A percentile compares a stretch with the other conserved stretches of the same genome.
phyloP scores from a whole-genome alignment of 2,329 filamentous ascomycete genomes.

The Fusarium poae region DNA sequence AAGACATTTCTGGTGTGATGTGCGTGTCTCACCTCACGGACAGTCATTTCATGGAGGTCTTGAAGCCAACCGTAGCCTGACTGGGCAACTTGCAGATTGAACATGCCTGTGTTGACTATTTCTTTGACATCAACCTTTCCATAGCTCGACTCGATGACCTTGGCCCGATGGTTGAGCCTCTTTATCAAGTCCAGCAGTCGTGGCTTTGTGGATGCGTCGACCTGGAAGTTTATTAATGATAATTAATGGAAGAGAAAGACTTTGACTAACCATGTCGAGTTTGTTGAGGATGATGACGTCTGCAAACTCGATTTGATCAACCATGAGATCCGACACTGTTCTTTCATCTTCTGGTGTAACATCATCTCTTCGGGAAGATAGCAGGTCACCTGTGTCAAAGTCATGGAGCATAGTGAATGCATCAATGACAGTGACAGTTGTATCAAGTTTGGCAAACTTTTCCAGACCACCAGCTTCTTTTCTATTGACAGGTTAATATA shows the following conservation, averaged over 20 bases:
- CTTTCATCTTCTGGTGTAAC: constrained; percentile 76
- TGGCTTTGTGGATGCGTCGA: constrained; percentile 57
- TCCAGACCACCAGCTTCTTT: constrained; percentile 73
- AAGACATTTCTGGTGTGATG: rapidly evolving
- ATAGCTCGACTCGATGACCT: constrained; percentile 71
- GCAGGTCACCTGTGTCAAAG: constrained; percentile 76
- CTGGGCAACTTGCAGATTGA: constrained; percentile 73
- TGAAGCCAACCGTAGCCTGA: constrained; percentile 77
- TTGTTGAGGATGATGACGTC: constrained; percentile 81
- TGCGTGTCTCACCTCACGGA: constrained; percentile 63
- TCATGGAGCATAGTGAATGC: constrained; percentile 79
- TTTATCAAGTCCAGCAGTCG: constrained; percentile 67
- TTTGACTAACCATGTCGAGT: constrained; percentile 66
- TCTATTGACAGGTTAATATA: constrained; percentile 38
- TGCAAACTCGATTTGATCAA: constrained; percentile 83
- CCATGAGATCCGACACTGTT: constrained; percentile 80
- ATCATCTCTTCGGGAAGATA: constrained; percentile 73
- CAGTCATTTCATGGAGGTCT: constrained; percentile 76
- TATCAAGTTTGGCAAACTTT: constrained; percentile 75
- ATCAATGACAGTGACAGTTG: constrained; percentile 79
- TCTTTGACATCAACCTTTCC: constrained; percentile 71
- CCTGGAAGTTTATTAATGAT: constrained; percentile 40
- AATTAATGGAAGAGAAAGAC: rapidly evolving
- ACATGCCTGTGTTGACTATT: constrained; percentile 75
- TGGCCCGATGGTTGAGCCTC: constrained; percentile 75